Base-by-base conservation (phyloP, 371 early-diverging fungal genomes). In the Mortierella sp. region DNA sequence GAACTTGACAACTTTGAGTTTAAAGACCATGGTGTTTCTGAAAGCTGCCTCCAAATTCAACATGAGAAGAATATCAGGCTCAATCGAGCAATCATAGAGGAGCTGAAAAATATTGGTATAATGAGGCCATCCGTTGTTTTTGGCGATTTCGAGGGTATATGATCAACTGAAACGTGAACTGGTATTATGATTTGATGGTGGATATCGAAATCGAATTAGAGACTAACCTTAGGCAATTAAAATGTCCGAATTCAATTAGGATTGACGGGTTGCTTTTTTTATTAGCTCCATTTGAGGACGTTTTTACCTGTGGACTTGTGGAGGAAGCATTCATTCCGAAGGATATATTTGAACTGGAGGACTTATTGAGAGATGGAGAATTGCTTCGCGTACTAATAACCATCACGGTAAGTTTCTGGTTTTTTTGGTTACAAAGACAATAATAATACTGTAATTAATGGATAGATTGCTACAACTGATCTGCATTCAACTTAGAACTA, bases 1-100 rank as follows among this genome's bases (percentile, higher is more conserved):
- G 60, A 60, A 43, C 60, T 60, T 60, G 41, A 4, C 9, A 60
- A 60, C n/a, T 60, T 60, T 40, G 60, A 60, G 60, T 60, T 60
- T 21, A 60, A 60, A 41, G 6, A 2, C 0, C 60, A 60, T 40
- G 41, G 41, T n/a, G 60, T 60, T n/a, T 47, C 47, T 1, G 63
- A 63, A 0, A 11, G 8, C 48, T 11, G 24, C 22, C 63, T 63
- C 45, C n/a, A 63, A 63, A 28, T 63, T 5, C 60, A 60, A 22
- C 48, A 47, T 16, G 48, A 63, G 48, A 63, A 63, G 28, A 50
- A 63, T 50, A 63, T 50, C 32, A 63, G 63, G 33, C 36, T 63
- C 7, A 63, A 50, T n/a, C 63, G 63, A 1, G 52, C 63, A 32
- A 63, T 63, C 13, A 63, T 36, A 32, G 63, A 50, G n/a, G 63